Evolutionary conservation across 2,329 filamentous ascomycete species (phyloP).

Genomic region (Epichloe elymi): DNA sequence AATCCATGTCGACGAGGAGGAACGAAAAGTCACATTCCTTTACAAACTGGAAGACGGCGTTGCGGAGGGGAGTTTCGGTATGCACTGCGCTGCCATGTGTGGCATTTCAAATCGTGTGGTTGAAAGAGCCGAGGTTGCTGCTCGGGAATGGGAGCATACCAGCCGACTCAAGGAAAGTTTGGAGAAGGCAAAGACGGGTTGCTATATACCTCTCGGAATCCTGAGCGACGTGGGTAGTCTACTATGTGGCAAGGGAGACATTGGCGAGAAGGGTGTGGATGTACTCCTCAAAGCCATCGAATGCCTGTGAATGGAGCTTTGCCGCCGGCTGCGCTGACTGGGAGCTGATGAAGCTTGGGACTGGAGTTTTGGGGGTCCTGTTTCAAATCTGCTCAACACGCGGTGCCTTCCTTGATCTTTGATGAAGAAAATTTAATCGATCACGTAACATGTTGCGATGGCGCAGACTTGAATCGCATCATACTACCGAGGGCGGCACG

Average conservation of each 20-base stretch:
- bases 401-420: not conserved
- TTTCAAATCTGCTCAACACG: not conserved
- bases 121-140: constrained; percentile 74
- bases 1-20: constrained; percentile 77
- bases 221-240: constrained; percentile 78
- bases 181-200: constrained; percentile 64
- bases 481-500: too few relatives aligned
- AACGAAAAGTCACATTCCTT: constrained; percentile 84
- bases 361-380: not conserved
- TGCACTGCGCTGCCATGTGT: constrained; percentile 98
- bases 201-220: constrained; percentile 72
- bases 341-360: not conserved
- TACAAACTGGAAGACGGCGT: constrained; percentile 91
- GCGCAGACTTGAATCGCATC: too few relatives aligned
- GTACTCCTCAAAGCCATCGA: constrained; percentile 49
- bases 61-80: constrained; percentile 92
- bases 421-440: not conserved
- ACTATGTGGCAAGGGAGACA: constrained; percentile 43
- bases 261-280: constrained; percentile 39
- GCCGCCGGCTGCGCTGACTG: constrained; percentile 1
- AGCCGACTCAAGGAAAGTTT: constrained; percentile 78
- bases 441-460: too few relatives aligned
- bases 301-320: constrained; percentile 28
- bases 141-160: constrained; percentile 89
- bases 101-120: constrained; percentile 78